These are phyloP conservation scores for Sugiyamaella grinbergsii DNA, from an alignment of 1,139 yeast species.

Conservation along the genomic window DNA sequence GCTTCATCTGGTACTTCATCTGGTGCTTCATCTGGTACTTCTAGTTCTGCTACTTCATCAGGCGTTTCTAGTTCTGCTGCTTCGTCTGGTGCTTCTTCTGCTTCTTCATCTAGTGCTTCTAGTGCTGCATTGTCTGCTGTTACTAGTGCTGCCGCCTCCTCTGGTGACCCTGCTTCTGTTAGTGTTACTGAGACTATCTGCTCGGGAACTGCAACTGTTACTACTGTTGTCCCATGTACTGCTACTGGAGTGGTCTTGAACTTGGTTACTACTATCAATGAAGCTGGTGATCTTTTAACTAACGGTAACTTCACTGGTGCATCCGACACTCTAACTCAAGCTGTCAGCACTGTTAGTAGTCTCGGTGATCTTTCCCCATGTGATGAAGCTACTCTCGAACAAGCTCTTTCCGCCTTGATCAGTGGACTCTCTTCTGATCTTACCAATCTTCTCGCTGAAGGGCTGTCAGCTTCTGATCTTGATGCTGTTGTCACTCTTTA, in stretches of 20 bases:
- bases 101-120: constrained; percentile 1
- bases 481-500: constrained; percentile 12
- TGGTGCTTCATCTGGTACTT: neutral
- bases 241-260: constrained; percentile 7
- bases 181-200: neutral
- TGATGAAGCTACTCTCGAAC: constrained; percentile 12
- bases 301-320: neutral
- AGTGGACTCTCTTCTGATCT: constrained; percentile 12
- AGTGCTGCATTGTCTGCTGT: constrained; percentile 4
- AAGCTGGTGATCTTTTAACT: neutral
- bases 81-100: neutral
- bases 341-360: constrained; percentile 2
- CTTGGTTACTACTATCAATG: constrained; percentile 3
- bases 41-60: constrained; percentile 1
- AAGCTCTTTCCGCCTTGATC: constrained; percentile 9
- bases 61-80: neutral
- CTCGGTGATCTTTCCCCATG: constrained; percentile 17
- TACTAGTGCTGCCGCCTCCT: neutral
- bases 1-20: constrained; percentile 3
- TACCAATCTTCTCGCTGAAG: constrained; percentile 5
- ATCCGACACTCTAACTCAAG: neutral
- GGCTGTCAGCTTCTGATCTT: constrained; percentile 9
- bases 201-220: neutral
- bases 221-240: constrained; percentile 8
- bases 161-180: neutral